phyloP scores from a whole-genome alignment of 2,329 filamentous ascomycete species.

The Stenocarpella maydis region DNA sequence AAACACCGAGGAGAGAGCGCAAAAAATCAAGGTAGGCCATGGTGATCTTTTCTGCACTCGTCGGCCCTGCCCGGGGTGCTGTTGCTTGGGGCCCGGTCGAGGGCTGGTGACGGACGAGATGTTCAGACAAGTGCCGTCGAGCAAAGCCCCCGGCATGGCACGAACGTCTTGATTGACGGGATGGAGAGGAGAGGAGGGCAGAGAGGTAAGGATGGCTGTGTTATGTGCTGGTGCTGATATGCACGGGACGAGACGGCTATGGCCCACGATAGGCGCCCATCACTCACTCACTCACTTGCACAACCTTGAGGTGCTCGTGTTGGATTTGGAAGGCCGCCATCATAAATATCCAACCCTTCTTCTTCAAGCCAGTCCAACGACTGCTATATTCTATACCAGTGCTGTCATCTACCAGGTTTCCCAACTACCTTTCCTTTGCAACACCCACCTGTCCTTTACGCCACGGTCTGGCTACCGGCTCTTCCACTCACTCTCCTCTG shows the following conservation, averaged over 20 bases:
- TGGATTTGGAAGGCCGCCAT: background rate
- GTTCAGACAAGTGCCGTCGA: constrained; percentile 20
- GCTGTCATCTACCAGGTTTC: constrained; percentile 6
- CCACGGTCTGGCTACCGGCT: constrained; percentile 23
- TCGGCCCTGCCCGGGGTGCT: background rate
- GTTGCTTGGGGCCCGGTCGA: background rate
- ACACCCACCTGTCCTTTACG: background rate
- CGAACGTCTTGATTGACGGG: background rate
- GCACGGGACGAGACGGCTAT: constrained; percentile 9
- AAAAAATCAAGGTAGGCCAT: constrained; percentile 19
- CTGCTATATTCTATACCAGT: background rate
- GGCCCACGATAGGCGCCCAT: constrained; percentile 6
- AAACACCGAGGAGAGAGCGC: background rate
- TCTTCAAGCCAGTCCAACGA: background rate
- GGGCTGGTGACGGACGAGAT: constrained; percentile 7
- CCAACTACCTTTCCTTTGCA: background rate
- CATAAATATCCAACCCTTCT: constrained; percentile 16
- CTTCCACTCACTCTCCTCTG: constrained; percentile 10
- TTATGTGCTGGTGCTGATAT: background rate
- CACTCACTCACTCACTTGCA: background rate
- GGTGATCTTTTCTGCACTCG: constrained; percentile 2
- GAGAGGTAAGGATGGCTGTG: background rate
- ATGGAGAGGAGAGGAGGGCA: background rate
- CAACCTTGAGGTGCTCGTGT: background rate
- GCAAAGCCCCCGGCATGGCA: constrained; percentile 14